Evolutionary conservation across 805 yeast genomes (phyloP), one percentile per base, ranked within the genome.

Genomic region (Yamadazyma phyllophila): DNA sequence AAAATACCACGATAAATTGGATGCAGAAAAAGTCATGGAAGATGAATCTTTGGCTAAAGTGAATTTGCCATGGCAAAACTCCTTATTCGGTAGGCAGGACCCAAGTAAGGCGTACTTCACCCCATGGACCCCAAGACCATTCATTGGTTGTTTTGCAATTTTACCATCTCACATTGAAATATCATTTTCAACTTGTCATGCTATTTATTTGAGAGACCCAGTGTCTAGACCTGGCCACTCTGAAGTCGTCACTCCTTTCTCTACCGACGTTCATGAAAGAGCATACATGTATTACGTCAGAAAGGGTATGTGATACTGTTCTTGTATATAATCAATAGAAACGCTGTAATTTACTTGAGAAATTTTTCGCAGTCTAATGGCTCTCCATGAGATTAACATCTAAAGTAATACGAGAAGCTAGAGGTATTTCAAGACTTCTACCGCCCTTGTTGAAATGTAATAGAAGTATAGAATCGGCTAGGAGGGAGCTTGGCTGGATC

Each of bases 211-310:
- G 65, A 85, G 97, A 68, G 96, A 94, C 65, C 99, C 99, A 12
- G 90, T 94, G 41, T 96, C 97, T 11, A 81, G 97, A 65, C 97
- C 97, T 6, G 97, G 97, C 46, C 91, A 88, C 61, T 86, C 96
- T 27, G 99, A 94, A 73, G 96, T 94, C 48, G 87, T 94, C 51
- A 75, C 96, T 46, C 99, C 99, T 44, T 88, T 85, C 66, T 83
- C 84, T 32, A 74, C 81, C 51, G 83, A 82, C 48, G 81, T 83
- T 53, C 97, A 92, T 60, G 94, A 91, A 71, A 82, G 96, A 65
- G 96, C 97, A 34, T 91, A 87, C 75, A 86, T 90, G 94, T 90
- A 84, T 80, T 92, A 92, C 69, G 80, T 80, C 41, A 83, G 90
- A 76, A 82, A 80, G 61, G 88, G 91, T 44, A 54, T 70, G 69